Conservation (phyloP, 2,329 filamentous ascomycete species). For the Zymoseptoria ardabiliae region DNA sequence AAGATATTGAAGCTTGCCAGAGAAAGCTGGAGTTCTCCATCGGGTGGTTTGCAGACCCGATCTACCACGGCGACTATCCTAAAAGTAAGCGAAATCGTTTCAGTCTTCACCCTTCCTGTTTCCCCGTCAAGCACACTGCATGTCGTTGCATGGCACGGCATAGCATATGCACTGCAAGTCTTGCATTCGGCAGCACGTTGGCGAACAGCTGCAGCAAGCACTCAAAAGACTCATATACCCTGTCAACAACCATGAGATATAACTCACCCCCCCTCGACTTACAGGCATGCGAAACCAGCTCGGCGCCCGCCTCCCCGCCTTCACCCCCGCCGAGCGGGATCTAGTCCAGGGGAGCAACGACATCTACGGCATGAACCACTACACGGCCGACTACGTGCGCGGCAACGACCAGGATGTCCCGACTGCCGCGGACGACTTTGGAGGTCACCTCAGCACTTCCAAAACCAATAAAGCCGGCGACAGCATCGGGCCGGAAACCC, state of each 20-base stretch:
- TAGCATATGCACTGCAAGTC: not conserved
- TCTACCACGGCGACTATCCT: slow-evolving; percentile 79
- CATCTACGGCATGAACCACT: slow-evolving; percentile 78
- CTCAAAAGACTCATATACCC: not conserved
- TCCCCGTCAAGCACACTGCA: not conserved
- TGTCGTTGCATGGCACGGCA: not conserved
- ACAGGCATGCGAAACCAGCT: slow-evolving; percentile 66
- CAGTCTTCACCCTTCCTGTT: not conserved
- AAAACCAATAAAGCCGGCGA: slow-evolving; percentile 62
- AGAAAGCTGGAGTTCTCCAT: slow-evolving; percentile 84
- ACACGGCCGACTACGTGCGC: slow-evolving; percentile 80
- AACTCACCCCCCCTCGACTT: not conserved
- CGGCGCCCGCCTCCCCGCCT: slow-evolving; percentile 66
- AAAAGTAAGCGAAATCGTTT: slow-evolving; percentile 42
- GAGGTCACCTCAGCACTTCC: slow-evolving; percentile 67
- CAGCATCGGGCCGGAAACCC: slow-evolving; percentile 72
- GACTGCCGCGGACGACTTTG: slow-evolving; percentile 58
- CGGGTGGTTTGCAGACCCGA: slow-evolving; percentile 79
- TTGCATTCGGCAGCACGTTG: not conserved
- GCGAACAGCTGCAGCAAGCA: not conserved
- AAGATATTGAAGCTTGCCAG: slow-evolving; percentile 66
- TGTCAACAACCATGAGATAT: not conserved
- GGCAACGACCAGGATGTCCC: slow-evolving; percentile 52
- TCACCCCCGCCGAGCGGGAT: slow-evolving; percentile 62
- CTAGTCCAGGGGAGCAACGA: slow-evolving; percentile 83